Conservation (phyloP, 1,284 basidiomycete species). For the Trametes hirsuta region DNA sequence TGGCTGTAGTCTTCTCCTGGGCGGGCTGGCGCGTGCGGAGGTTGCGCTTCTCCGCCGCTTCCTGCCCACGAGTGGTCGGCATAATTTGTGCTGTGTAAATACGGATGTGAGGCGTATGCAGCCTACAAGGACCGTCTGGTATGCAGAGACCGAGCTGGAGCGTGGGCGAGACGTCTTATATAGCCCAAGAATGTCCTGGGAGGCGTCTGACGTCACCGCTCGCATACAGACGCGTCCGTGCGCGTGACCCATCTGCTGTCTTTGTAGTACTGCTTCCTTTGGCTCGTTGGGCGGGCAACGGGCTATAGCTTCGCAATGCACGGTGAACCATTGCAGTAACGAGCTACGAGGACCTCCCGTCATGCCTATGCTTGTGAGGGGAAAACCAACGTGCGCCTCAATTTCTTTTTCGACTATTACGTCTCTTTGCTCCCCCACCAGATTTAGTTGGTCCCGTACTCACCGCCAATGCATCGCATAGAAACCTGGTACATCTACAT, state of each 20-base stretch:
- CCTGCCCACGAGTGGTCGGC: slow-evolving; percentile 42
- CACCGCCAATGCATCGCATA: no score
- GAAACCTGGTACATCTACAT: no score
- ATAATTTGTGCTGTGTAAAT: slow-evolving; percentile 15
- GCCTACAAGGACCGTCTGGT: neutral
- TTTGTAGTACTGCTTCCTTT: no score
- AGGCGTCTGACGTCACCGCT: slow-evolving; percentile 14
- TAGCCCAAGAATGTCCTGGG: slow-evolving; percentile 4
- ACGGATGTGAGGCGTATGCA: neutral
- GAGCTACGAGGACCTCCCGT: no score
- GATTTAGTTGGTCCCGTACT: no score
- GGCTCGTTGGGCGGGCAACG: no score
- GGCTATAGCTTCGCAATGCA: no score
- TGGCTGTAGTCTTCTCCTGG: slow-evolving; percentile 4
- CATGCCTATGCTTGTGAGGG: no score
- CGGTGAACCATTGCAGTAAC: no score
- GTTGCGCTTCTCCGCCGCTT: slow-evolving; percentile 25
- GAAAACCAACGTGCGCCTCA: no score
- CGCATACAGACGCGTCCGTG: slow-evolving; percentile 1
- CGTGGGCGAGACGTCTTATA: slow-evolving; percentile 1
- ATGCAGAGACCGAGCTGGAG: neutral
- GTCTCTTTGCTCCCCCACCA: no score
- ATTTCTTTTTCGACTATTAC: no score
- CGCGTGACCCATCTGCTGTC: neutral
- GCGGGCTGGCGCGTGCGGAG: neutral